Evolutionary conservation across 2,329 filamentous ascomycete genomes (phyloP).

Genomic region (Colletotrichum sp.): DNA sequence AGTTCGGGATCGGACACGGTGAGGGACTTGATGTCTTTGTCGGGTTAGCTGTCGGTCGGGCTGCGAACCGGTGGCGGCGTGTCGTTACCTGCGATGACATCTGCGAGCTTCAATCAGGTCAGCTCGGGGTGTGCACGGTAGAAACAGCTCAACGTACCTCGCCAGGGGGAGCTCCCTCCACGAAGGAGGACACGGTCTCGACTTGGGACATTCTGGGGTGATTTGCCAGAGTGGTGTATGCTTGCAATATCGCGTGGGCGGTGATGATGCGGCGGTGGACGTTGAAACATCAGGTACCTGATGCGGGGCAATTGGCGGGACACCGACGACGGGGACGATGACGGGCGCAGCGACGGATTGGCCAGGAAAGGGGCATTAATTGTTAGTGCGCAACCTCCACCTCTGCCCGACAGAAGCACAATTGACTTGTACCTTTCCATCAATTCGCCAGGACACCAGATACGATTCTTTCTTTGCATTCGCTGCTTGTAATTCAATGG

Average conservation of each 20-base stretch:
- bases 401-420: background rate
- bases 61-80: background rate
- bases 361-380: conserved; percentile 11
- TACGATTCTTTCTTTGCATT: background rate
- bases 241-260: background rate
- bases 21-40: conserved; percentile 85
- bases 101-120: conserved; percentile 67
- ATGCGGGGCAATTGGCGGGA: conserved; percentile 20
- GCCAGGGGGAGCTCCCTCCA: conserved; percentile 92
- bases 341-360: background rate
- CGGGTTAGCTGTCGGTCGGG: conserved; percentile 5
- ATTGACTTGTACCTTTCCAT: background rate
- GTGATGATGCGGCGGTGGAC: conserved; percentile 7
- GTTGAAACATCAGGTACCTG: conserved; percentile 12
- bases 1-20: conserved; percentile 73
- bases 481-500: background rate
- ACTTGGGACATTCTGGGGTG: conserved; percentile 43
- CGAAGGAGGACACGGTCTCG: conserved; percentile 79
- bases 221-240: background rate
- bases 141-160: conserved; percentile 68
- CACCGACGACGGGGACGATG: background rate
- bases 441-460: background rate
- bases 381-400: conserved; percentile 12
- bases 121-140: conserved; percentile 22
- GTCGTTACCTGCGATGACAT: conserved; percentile 80